A percentile compares a stretch with the other conserved stretches of the same genome.
Conservation (phyloP, 768 basidiomycete genomes). For the Tubosaeta sp. region DNA sequence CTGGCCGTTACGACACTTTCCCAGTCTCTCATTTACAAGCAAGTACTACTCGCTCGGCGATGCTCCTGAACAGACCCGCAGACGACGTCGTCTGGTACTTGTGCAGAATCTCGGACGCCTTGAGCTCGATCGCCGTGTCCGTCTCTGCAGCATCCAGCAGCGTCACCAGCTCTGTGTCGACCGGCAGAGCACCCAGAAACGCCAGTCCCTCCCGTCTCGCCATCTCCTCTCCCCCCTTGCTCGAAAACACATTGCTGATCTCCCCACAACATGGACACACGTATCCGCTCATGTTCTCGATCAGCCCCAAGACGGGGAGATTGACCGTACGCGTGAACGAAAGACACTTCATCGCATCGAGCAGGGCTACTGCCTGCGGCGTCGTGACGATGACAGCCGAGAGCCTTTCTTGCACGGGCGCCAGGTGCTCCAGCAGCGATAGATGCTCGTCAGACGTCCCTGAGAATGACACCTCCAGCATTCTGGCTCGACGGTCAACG, state of each 20-base stretch:
- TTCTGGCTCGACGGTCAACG: background rate
- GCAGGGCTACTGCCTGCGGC: slow-evolving; percentile 92
- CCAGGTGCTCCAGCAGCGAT: slow-evolving; percentile 89
- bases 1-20: slow-evolving; percentile 24
- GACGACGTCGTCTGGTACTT: slow-evolving; percentile 68
- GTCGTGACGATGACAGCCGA: slow-evolving; percentile 93
- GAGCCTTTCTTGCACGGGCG: slow-evolving; percentile 73
- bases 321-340: slow-evolving; percentile 89
- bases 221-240: slow-evolving; percentile 88
- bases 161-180: slow-evolving; percentile 87
- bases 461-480: slow-evolving; percentile 30
- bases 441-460: slow-evolving; percentile 99
- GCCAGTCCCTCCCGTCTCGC: slow-evolving; percentile 65
- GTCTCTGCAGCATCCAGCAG: slow-evolving; percentile 68
- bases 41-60: slow-evolving; percentile 48
- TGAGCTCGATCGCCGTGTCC: slow-evolving; percentile 22
- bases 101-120: slow-evolving; percentile 49
- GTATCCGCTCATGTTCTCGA: slow-evolving; percentile 99
- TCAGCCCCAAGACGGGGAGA: slow-evolving; percentile 83
- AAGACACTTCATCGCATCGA: slow-evolving; percentile 94
- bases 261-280: slow-evolving; percentile 97
- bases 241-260: slow-evolving; percentile 91
- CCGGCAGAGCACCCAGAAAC: slow-evolving; percentile 87
- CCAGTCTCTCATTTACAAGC: slow-evolving; percentile 20
- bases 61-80: slow-evolving; percentile 59